Conservation (phyloP, 164 flowering plant genomes). For the Echeveria elegans region DNA sequence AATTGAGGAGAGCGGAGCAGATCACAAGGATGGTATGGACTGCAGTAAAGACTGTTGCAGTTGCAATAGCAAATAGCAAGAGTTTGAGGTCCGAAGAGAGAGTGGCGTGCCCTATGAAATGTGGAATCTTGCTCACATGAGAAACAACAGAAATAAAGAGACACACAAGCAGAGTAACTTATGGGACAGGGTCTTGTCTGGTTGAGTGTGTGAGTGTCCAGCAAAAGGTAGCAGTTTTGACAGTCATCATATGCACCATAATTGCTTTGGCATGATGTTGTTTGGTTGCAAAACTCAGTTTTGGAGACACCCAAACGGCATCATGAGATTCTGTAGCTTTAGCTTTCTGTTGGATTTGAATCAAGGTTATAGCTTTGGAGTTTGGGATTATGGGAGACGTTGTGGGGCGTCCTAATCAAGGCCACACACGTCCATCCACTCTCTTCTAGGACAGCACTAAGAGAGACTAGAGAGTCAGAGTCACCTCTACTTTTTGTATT, state of each 20-base stretch:
- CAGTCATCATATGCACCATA: slow-evolving; percentile 6
- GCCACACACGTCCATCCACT: background rate
- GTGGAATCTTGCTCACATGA: slow-evolving; percentile 7
- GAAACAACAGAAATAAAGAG: background rate
- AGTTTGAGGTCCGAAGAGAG: background rate
- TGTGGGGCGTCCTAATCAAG: slow-evolving; percentile 4
- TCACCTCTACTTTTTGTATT: background rate
- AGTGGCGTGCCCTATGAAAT: slow-evolving; percentile 1
- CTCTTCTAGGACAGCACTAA: too few relatives aligned
- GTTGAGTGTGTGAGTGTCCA: background rate
- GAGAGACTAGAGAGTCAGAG: background rate
- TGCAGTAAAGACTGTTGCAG: slow-evolving; percentile 5
- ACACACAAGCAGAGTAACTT: too few relatives aligned
- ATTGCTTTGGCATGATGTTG: background rate
- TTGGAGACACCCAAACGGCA: background rate
- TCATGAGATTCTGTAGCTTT: background rate
- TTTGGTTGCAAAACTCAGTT: slow-evolving; percentile 1
- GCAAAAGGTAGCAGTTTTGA: background rate
- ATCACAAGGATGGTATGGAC: slow-evolving; percentile 3
- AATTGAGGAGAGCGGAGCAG: background rate
- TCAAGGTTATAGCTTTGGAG: background rate
- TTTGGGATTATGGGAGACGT: background rate
- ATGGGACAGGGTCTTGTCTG: background rate
- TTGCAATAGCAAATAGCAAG: too few relatives aligned
- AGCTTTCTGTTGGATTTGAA: background rate